phyloP scores from a whole-genome alignment of 129 eudicot genomes.

The Tanacetum coccineum region DNA sequence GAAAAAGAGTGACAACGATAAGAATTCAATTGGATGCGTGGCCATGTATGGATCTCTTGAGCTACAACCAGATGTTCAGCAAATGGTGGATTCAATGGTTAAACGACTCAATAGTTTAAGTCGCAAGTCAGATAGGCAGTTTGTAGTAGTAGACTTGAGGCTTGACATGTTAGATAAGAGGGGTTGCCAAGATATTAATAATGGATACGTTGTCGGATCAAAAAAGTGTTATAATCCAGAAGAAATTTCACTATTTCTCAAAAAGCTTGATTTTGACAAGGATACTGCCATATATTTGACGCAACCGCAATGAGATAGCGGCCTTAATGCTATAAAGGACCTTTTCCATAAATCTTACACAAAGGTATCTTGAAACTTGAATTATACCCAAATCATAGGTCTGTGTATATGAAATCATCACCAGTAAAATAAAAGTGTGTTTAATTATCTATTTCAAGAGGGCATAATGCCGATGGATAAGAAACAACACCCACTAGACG shows the following conservation, averaged over 20 bases:
- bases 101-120: too few relatives aligned
- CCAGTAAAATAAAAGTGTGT: too few relatives aligned
- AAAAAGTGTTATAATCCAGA: conserved; percentile 76
- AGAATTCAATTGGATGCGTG: too few relatives aligned
- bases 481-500: too few relatives aligned
- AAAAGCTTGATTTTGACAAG: conserved; percentile 65
- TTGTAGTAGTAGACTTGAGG: conserved; percentile 85
- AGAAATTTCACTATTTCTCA: conserved; percentile 70
- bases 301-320: conserved; percentile 84
- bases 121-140: too few relatives aligned
- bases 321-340: conserved; percentile 71
- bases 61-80: too few relatives aligned
- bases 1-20: too few relatives aligned
- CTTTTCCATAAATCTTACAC: conserved; percentile 88
- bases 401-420: too few relatives aligned
- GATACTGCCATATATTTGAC: conserved; percentile 83
- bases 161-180: conserved; percentile 76
- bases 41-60: too few relatives aligned
- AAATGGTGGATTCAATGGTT: too few relatives aligned
- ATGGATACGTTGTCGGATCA: conserved; percentile 11
- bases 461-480: conserved; percentile 79
- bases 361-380: conserved; percentile 44
- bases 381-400: background rate
- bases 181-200: conserved; percentile 54
- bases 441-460: conserved; percentile 65